These are phyloP conservation scores for Cryoendolithus antarcticus DNA, from an alignment of 2,329 filamentous ascomycete genomes.

Conservation along the genomic window DNA sequence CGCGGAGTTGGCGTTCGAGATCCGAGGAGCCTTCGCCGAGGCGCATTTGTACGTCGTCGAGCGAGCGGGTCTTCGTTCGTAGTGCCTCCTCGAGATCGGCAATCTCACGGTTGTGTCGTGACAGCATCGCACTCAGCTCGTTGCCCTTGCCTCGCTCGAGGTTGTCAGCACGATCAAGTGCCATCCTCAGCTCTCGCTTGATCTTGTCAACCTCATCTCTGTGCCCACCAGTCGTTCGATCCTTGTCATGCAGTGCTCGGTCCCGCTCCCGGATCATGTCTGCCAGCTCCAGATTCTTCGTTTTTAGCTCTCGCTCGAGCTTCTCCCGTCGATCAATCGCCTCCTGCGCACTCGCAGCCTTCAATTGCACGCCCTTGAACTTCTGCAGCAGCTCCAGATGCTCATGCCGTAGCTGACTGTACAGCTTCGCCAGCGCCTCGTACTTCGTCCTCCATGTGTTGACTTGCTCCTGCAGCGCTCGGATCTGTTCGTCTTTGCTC, in stretches of 20 bases:
- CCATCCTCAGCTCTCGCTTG: conserved; percentile 84
- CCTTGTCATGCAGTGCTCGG: conserved; percentile 83
- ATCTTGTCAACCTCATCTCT: conserved; percentile 92
- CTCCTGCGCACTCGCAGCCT: conserved; percentile 92
- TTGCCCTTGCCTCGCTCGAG: conserved; percentile 86
- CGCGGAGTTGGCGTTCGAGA: conserved; percentile 70
- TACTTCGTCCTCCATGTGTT: conserved; percentile 98
- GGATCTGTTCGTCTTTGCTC: conserved; percentile 91
- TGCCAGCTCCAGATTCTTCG: conserved; percentile 95
- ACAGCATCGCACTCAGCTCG: conserved; percentile 85
- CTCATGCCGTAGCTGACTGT: conserved; percentile 89
- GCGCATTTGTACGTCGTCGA: conserved; percentile 73
- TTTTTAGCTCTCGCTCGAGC: conserved; percentile 94
- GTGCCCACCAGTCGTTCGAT: conserved; percentile 71
- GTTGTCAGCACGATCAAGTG: conserved; percentile 82
- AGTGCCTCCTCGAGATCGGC: conserved; percentile 90
- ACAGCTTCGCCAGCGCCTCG: conserved; percentile 88
- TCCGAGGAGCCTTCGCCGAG: conserved; percentile 72
- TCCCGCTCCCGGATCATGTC: conserved; percentile 98
- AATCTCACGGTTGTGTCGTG: conserved; percentile 96
- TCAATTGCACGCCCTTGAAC: conserved; percentile 91
- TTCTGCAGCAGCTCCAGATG: conserved; percentile 91
- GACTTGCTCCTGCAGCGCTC: conserved; percentile 85
- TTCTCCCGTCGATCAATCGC: conserved; percentile 91
- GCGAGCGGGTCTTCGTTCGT: conserved; percentile 68